Conservation (phyloP, 2,329 filamentous ascomycete species). For the Rachicladosporium sp. region DNA sequence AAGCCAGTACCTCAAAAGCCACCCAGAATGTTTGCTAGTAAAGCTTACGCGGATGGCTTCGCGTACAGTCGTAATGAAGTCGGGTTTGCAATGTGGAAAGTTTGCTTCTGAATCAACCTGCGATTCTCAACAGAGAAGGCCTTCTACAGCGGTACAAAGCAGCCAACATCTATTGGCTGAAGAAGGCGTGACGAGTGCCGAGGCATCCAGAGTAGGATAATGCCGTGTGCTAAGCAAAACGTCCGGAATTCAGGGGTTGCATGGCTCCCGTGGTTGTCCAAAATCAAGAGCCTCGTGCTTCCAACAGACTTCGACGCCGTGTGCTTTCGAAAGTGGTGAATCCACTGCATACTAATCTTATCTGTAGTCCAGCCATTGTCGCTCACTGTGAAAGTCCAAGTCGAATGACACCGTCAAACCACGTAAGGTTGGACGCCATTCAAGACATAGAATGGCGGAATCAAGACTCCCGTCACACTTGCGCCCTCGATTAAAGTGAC, state of each 20-base stretch:
- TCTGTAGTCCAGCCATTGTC: not conserved
- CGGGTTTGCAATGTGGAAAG: not conserved
- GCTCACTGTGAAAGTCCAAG: not conserved
- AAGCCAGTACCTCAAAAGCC: not conserved
- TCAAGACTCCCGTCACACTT: not conserved
- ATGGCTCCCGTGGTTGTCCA: conserved; percentile 11
- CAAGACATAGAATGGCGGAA: not conserved
- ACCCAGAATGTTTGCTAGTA: not conserved
- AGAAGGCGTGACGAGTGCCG: conserved; percentile 24
- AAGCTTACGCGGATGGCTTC: not conserved
- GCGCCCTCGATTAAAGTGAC: not conserved
- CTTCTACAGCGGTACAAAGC: conserved; percentile 26
- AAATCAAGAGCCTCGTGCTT: conserved; percentile 6
- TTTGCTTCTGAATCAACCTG: not conserved
- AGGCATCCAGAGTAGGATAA: conserved; percentile 13
- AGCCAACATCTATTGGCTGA: conserved; percentile 28
- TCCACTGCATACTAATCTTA: not conserved
- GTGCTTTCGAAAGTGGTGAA: not conserved
- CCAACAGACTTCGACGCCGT: not conserved
- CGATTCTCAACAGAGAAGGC: conserved; percentile 20
- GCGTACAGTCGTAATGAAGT: not conserved
- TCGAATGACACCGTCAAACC: too few species aligned
- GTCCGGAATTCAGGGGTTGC: conserved; percentile 8
- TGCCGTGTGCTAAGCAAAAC: conserved; percentile 10
- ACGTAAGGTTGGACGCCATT: not conserved